These are phyloP conservation scores for Fusarium tjaetaba DNA, from an alignment of 2,329 filamentous ascomycete genomes.

Conservation along the genomic window DNA sequence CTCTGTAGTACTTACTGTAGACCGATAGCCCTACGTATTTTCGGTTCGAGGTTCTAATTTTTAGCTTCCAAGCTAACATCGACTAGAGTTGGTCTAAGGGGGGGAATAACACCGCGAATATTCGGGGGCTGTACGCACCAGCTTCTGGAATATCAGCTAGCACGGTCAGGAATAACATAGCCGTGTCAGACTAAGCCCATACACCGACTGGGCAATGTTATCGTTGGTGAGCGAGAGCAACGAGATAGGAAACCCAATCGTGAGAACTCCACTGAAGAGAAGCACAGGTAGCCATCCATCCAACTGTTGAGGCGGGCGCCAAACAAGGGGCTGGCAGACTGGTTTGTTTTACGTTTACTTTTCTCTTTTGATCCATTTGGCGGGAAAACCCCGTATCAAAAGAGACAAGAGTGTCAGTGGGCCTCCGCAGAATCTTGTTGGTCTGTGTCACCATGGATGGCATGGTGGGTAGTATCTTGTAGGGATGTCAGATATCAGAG, in stretches of 20 bases:
- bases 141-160: background rate
- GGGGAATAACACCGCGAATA: background rate
- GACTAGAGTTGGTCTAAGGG: background rate
- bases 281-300: background rate
- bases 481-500: background rate
- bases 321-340: background rate
- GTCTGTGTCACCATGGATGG: background rate
- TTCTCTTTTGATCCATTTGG: background rate
- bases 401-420: background rate
- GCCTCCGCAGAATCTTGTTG: background rate
- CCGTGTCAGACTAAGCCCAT: background rate
- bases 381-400: background rate
- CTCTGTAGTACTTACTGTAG: background rate
- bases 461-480: background rate
- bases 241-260: constrained; percentile 17
- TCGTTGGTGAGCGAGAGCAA: background rate
- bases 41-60: background rate
- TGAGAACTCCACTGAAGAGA: background rate
- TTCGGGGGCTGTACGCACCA: background rate
- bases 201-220: background rate
- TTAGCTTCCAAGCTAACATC: background rate
- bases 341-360: background rate
- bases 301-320: background rate
- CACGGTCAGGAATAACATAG: background rate
- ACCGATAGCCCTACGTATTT: background rate